Base-by-base conservation (phyloP, 23 red algal species). In the Cyanidioschyzon merolae region DNA sequence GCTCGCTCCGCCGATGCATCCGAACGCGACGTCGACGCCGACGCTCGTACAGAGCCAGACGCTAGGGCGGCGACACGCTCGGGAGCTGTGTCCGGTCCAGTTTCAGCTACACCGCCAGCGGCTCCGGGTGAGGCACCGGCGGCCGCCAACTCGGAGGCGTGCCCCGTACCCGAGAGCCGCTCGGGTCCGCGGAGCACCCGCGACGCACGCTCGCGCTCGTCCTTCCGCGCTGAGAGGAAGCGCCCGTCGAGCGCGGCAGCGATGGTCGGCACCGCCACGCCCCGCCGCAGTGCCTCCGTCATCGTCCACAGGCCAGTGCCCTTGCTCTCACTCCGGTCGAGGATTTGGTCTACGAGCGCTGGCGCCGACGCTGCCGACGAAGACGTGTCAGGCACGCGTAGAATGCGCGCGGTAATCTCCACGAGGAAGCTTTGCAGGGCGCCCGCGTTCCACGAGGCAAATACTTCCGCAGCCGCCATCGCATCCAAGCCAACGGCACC, bases 231-330 rank as follows among this genome's bases (percentile, higher is more conserved):
- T n/a, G 93, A 97, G 27, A 97, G 50, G 79, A 84, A 97, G 63
- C 93, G 83, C 0, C 84, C 87, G 71, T 97, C 93, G 2, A 97
- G 79, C 17, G 93, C 84, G 0, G 93, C 88, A 17, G 84, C 84
- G 57, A 97, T 97, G 41, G 87, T 97, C 0, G 93, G 89, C 1
- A 77, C 54, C 38, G 93, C 84, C 3, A 97, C 87, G 30, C 68
- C 83, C 39, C 88, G 83, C n/a, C 58, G 58, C 24, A 84, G 87
- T 25, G 87, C 93, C 82, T 97, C 93, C 82, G 90, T 79, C 29
- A 97, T 79, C 1, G 93, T 97, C 93, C 93, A 97, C 93, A 97
- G 90, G 38, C 93, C 93, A 16, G 93, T 97, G 30, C 93, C 93
- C 86, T 97, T 97, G 50, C 83, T 86, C 35, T 87, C 93, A 7